Evolutionary conservation across 2,329 filamentous ascomycete genomes (phyloP).

Genomic region (Pyricularia grisea): DNA sequence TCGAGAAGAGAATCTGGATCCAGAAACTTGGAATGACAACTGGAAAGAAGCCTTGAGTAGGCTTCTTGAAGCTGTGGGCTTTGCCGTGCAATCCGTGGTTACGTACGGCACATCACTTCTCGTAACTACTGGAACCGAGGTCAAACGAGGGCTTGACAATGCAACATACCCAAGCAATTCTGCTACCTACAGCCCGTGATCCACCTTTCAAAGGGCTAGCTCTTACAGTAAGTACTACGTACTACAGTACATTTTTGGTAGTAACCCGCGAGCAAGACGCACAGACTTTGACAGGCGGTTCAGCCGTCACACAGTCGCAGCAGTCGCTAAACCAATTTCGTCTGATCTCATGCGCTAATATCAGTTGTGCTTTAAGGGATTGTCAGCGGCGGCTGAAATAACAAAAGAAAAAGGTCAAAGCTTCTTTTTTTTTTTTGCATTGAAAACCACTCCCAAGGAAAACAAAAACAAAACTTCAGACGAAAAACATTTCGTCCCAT

Average conservation of each 20-base stretch:
- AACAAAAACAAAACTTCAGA: not conserved
- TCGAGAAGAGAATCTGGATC: not conserved
- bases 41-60: too few species aligned
- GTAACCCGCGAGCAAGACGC: not conserved
- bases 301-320: not conserved
- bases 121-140: not conserved
- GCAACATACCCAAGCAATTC: not conserved
- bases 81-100: not conserved
- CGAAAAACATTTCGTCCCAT: not conserved
- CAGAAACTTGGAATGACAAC: not conserved
- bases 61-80: not conserved
- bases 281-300: not conserved
- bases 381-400: not conserved
- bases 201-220: not conserved
- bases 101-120: not conserved
- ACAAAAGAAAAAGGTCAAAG: not conserved
- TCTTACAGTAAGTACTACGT: not conserved
- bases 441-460: not conserved
- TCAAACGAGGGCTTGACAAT: not conserved
- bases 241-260: not conserved
- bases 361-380: not conserved
- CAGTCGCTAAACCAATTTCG: not conserved
- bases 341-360: not conserved
- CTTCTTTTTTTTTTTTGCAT: too few species aligned
- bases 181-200: not conserved